A percentile compares a stretch with the other conserved stretches of the same genome.
phyloP scores from a whole-genome alignment of 2,329 filamentous ascomycete genomes.

The Arthrobotrys megalospora region DNA sequence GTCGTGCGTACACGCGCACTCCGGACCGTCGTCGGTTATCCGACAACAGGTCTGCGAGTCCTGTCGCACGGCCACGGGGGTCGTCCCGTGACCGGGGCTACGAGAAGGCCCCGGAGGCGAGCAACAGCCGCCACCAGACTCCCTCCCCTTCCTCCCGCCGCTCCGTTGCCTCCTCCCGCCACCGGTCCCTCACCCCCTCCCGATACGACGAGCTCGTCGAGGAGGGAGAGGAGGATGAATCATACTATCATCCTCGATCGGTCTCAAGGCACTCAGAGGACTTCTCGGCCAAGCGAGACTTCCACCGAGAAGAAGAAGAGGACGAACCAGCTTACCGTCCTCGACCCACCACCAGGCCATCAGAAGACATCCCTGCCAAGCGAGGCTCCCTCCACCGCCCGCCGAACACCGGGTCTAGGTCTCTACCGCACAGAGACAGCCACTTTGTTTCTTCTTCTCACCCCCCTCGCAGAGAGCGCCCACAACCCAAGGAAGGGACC shows the following conservation, averaged over 20 bases:
- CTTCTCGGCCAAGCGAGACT: too few relatives aligned
- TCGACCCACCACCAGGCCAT: too few relatives aligned
- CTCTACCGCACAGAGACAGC: too few relatives aligned
- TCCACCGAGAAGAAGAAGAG: too few relatives aligned
- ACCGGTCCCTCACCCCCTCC: background rate
- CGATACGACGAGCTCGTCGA: too few relatives aligned
- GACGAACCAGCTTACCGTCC: too few relatives aligned
- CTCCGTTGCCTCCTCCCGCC: background rate
- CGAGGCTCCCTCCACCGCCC: background rate
- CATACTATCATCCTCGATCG: too few relatives aligned
- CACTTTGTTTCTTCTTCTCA: background rate
- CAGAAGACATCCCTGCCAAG: too few relatives aligned
- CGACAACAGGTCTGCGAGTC: conserved; percentile 35
- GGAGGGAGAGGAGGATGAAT: background rate
- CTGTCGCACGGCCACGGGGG: background rate
- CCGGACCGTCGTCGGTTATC: conserved; percentile 1
- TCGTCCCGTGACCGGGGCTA: conserved; percentile 32
- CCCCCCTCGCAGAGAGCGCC: background rate
- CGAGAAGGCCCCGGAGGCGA: conserved; percentile 3
- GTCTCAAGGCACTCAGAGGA: too few relatives aligned
- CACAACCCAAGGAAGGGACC: background rate
- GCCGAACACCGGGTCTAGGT: too few relatives aligned
- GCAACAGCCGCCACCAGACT: background rate
- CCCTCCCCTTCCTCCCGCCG: background rate
- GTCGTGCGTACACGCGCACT: conserved; percentile 6